Conservation (phyloP, 177 flowering plant species). For the Vitis hybrid region DNA sequence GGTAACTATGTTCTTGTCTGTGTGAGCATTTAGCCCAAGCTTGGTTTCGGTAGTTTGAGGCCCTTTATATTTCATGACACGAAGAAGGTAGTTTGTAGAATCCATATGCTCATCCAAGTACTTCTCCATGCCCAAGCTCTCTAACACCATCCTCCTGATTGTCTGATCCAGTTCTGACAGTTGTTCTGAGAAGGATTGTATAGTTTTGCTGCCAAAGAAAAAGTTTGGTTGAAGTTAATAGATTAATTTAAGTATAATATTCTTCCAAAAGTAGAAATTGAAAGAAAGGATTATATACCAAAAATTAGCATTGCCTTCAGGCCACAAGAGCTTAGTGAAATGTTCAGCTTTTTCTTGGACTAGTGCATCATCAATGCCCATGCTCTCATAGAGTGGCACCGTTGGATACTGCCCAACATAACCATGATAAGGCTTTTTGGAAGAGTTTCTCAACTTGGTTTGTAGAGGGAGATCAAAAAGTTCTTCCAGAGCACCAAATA, state of each 20-base stretch:
- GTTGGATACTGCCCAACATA: constrained; percentile 40
- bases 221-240: neutral
- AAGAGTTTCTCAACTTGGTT: constrained; percentile 36
- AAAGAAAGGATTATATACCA: constrained; percentile 15
- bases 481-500: constrained; percentile 34
- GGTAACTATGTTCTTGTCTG: constrained; percentile 52
- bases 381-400: constrained; percentile 43
- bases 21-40: constrained; percentile 48
- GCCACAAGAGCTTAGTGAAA: constrained; percentile 46
- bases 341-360: constrained; percentile 17
- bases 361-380: constrained; percentile 41
- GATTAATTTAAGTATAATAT: neutral
- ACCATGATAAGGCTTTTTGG: constrained; percentile 46
- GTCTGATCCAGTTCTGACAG: constrained; percentile 40
- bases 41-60: constrained; percentile 39
- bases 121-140: constrained; percentile 48
- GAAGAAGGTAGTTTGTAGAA: constrained; percentile 37
- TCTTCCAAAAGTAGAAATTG: neutral
- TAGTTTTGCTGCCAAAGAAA: constrained; percentile 25
- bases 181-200: constrained; percentile 31
- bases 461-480: constrained; percentile 52
- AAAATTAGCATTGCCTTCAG: constrained; percentile 35
- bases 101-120: constrained; percentile 49
- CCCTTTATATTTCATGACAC: constrained; percentile 49
- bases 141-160: constrained; percentile 49